A percentile compares a stretch with the other conserved stretches of the same genome.
Evolutionary conservation across 345 rosid genomes (phyloP).

Genomic region (Cardamine chenopodiifolia): DNA sequence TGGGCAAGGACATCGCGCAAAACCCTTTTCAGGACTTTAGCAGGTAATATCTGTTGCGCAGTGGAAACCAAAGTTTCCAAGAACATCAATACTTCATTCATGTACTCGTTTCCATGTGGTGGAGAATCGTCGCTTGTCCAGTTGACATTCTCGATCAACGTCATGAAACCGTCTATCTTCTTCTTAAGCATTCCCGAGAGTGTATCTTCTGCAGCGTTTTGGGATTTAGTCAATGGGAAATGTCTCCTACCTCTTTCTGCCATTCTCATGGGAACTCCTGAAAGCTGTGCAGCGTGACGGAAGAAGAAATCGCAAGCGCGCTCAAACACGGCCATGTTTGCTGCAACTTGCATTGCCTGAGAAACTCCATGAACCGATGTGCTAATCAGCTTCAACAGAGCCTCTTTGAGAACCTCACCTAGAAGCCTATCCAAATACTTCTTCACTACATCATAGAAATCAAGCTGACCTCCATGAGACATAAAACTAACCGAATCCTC

Average conservation of each 20-base stretch:
- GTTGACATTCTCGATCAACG: slow-evolving; percentile 86
- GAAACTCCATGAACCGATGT: slow-evolving; percentile 85
- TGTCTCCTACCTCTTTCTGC: slow-evolving; percentile 95
- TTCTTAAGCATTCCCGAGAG: slow-evolving; percentile 87
- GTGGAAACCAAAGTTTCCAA: slow-evolving; percentile 91
- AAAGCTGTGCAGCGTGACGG: slow-evolving; percentile 94
- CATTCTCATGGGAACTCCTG: slow-evolving; percentile 90
- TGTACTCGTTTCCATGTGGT: slow-evolving; percentile 88
- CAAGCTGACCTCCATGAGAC: slow-evolving; percentile 96
- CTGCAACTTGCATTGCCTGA: slow-evolving; percentile 97
- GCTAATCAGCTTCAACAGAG: slow-evolving; percentile 74
- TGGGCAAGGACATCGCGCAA: slow-evolving; percentile 78
- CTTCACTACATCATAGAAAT: slow-evolving; percentile 86
- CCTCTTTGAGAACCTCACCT: slow-evolving; percentile 82
- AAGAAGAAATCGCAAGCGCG: slow-evolving; percentile 98
- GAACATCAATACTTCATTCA: slow-evolving; percentile 89
- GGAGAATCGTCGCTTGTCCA: slow-evolving; percentile 90
- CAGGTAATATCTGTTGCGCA: slow-evolving; percentile 93
- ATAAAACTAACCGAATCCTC: slow-evolving; percentile 97
- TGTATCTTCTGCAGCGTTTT: slow-evolving; percentile 86
- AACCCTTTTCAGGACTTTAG: slow-evolving; percentile 76
- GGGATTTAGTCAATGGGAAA: slow-evolving; percentile 83
- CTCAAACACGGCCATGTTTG: slow-evolving; percentile 93
- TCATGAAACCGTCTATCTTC: slow-evolving; percentile 93
- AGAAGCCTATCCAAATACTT: slow-evolving; percentile 91